These are phyloP conservation scores for Jaenimonas drosophilae DNA, from an alignment of 208 protist genomes.

Conservation along the genomic window DNA sequence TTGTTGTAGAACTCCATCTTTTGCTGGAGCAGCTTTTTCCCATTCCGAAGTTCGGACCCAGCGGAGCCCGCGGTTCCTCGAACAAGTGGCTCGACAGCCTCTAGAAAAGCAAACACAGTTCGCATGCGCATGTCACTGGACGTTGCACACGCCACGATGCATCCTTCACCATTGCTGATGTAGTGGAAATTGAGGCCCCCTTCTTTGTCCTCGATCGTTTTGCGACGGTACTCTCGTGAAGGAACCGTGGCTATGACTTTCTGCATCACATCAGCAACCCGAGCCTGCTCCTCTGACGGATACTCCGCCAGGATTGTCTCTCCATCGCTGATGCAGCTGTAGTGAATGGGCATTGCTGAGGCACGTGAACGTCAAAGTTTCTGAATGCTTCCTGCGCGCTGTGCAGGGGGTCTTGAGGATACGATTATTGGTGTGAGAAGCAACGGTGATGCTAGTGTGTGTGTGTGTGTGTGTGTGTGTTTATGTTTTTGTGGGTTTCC, in stretches of 20 bases:
- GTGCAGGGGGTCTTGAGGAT: neutral
- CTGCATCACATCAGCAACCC: slow-evolving; percentile 78
- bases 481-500: too few relatives aligned
- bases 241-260: slow-evolving; percentile 84
- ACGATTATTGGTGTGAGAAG: neutral
- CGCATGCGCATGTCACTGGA: slow-evolving; percentile 86
- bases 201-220: slow-evolving; percentile 87
- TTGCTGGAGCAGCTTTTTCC: slow-evolving; percentile 86
- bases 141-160: slow-evolving; percentile 80
- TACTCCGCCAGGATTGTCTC: slow-evolving; percentile 72
- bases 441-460: too few relatives aligned
- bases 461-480: too few relatives aligned
- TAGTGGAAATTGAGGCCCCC: slow-evolving; percentile 88
- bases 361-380: too few relatives aligned
- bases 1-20: slow-evolving; percentile 93
- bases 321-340: slow-evolving; percentile 86
- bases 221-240: slow-evolving; percentile 75
- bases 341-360: slow-evolving; percentile 89
- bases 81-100: slow-evolving; percentile 82
- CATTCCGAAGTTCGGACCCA: slow-evolving; percentile 70
- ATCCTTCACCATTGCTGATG: slow-evolving; percentile 85
- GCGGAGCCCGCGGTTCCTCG: slow-evolving; percentile 27
- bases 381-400: too few relatives aligned
- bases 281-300: slow-evolving; percentile 57
- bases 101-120: slow-evolving; percentile 85